These are phyloP conservation scores for Malassezia brasiliensis DNA, from an alignment of 1,284 basidiomycete genomes.

Conservation along the genomic window DNA sequence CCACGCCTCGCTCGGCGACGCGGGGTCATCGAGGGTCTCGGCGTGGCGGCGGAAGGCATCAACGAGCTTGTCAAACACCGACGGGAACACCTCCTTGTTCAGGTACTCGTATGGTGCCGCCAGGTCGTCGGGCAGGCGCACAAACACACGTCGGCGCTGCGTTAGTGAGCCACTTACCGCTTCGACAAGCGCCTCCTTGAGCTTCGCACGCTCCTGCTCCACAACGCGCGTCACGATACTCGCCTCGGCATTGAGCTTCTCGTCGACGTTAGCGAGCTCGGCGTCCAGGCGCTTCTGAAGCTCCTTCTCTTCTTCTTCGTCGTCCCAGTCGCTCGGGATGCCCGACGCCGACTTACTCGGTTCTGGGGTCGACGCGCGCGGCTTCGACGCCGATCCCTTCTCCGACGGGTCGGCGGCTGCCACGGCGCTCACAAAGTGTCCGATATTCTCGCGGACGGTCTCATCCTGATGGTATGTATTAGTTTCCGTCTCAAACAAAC, in stretches of 20 bases:
- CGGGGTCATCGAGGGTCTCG: neutral
- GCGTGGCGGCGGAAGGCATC: neutral
- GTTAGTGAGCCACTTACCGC: neutral
- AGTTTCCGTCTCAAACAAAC: neutral
- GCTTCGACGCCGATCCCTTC: neutral
- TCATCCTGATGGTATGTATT: neutral
- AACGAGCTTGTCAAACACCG: neutral
- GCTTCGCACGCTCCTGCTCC: neutral
- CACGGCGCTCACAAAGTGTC: neutral
- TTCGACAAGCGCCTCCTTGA: neutral
- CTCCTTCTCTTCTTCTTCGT: neutral
- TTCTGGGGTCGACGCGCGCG: neutral
- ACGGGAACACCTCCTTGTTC: neutral
- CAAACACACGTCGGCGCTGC: neutral
- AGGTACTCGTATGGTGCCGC: neutral
- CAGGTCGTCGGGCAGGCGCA: neutral
- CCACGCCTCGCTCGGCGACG: conserved; percentile 3
- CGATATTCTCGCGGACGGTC: neutral
- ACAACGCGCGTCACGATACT: neutral
- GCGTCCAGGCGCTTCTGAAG: conserved; percentile 16
- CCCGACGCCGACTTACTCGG: neutral
- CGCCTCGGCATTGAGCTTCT: conserved; percentile 13
- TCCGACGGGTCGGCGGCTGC: neutral
- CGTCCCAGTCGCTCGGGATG: conserved; percentile 12
- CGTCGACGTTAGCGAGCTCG: conserved; percentile 2